Percentiles rank a stretch among this genome's conserved stretches.
Conservation (phyloP, 2,329 filamentous ascomycete genomes). For the Colletotrichum orchidophilum region DNA sequence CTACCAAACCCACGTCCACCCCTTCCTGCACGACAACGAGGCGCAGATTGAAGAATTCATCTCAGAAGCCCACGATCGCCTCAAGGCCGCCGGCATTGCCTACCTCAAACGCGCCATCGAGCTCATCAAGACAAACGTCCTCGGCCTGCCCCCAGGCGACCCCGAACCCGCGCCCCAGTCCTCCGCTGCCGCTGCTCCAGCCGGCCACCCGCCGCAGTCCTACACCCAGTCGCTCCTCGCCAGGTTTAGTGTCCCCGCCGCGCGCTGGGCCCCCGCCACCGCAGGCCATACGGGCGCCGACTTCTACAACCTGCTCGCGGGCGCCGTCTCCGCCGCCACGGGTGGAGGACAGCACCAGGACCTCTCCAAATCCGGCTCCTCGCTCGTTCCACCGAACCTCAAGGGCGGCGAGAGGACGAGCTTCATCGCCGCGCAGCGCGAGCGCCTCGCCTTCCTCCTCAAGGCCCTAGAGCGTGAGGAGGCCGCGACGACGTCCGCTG, state of each 20-base stretch:
- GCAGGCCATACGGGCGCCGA: constrained; percentile 62
- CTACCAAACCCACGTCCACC: constrained; percentile 87
- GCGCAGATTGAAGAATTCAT: constrained; percentile 90
- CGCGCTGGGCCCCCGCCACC: constrained; percentile 63
- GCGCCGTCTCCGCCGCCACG: constrained; percentile 73
- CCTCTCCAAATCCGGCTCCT: constrained; percentile 35
- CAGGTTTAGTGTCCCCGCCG: constrained; percentile 83
- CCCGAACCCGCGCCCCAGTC: constrained; percentile 49
- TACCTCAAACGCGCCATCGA: constrained; percentile 79
- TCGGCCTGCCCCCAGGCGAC: constrained; percentile 75
- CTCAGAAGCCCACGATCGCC: constrained; percentile 79
- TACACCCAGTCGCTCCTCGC: constrained; percentile 88
- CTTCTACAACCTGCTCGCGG: constrained; percentile 80
- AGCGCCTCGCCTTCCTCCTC: constrained; percentile 78
- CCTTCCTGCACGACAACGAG: constrained; percentile 89
- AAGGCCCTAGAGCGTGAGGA: constrained; percentile 84
- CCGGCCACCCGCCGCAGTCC: constrained; percentile 50
- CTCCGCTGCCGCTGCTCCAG: constrained; percentile 51
- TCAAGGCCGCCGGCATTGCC: constrained; percentile 78
- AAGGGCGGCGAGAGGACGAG: constrained; percentile 71
- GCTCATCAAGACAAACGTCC: constrained; percentile 75
- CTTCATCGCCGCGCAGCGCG: constrained; percentile 82
- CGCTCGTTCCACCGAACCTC: constrained; percentile 79
- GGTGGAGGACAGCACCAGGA: constrained; percentile 53
- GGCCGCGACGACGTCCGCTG: constrained; percentile 58